Base-by-base conservation (phyloP, 768 basidiomycete species). In the Trichaptum fuscoviolaceum region DNA sequence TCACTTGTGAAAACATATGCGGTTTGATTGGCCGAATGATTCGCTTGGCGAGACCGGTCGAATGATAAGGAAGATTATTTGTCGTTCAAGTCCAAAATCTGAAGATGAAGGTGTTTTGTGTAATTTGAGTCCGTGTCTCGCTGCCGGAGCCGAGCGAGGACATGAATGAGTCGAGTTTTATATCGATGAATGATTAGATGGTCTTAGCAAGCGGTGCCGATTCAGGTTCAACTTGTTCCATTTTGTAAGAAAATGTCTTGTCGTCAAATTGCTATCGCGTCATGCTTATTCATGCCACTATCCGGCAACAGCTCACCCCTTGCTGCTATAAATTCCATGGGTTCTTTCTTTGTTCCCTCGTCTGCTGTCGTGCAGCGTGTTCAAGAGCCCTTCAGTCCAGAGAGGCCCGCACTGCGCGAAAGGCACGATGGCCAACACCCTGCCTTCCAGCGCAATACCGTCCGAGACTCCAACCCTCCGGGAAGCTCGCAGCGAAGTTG, bases 401-500 rank as follows among this genome's bases (percentile, higher is more conserved):
- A 52, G 42, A 52, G 42, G 42, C 42, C 20, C 42, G 42, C 42
- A 52, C 30, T 3, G 8, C 30, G 30, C 30, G 30, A 30, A 30
- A 30, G 30, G 8, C 42, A 52, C 42, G 42, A 52, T 52, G 42
- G 42, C 42, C 42, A 52, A 12, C 42, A 20, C 42, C 20, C 42
- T 52, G 12, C 42, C 42, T 12, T 52, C 42, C 2, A 18, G 17
- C 30, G 59, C 59, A 17, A 25, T 61, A 15, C 59, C 59, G 17
- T 61, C 59, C 25, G 25, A 61, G 59, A 61, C 59, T 15, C 59
- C 59, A 12, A 61, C 59, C 25, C 30, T 61, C 9, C 24, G 30
- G 12, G 59, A 61, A 23, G 59, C 24, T 4, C 59, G 25, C 30
- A 34, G 25, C 24, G 66, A 63, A 23, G 67, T 73, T 58, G 67